Evolutionary conservation across 2,329 filamentous ascomycete species (phyloP), one percentile per base, ranked within the genome.

Genomic region (Trichoderma cornu-damae): DNA sequence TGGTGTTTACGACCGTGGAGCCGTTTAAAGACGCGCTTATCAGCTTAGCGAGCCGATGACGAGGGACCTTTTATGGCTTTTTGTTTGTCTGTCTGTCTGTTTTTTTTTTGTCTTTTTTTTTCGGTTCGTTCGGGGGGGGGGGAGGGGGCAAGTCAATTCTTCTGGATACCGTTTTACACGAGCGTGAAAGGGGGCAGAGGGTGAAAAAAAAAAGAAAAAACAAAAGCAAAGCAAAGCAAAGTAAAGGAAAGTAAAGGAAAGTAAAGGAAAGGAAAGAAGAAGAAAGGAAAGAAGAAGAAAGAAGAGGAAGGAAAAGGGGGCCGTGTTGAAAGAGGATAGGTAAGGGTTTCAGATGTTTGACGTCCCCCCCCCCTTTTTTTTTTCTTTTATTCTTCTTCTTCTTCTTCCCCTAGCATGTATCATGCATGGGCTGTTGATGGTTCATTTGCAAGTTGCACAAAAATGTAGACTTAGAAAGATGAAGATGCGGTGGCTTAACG

Each of bases 1-100:
- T 84, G 0, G 73, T 79, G 2, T 76, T 83, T 40, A 78, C 78
- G 0, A 77, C 78, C 1, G 68, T 81, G 1, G 72, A 73, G 3
- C 77, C 77, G 7, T 75, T 81, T 60, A 72, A 70, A 7, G 61
- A 61, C 1, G 71, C 70, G 49, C 62, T 81, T 11, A 59, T 72
- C 8, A 53, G 43, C 14, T 58, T 76, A 40, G 69, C 75, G 22
- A 65, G 61, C 6, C 42, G 34, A 35, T 59, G 34, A 59, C 11
- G 7, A 50, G 3, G 12, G 6, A 3, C 38, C 11, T 20, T 22
- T 9, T 26, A 43, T 2, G 3, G 11, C 16, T 11, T 46, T 46
- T 7, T 28, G 16, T 4, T 9, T 49, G 12, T 16, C 16, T 46
- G 2, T 9, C 9, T 9, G 3, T 30, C 28, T n/a, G n/a, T n/a